phyloP scores from a whole-genome alignment of 495 filamentous ascomycete species.

The Eremomyces bilateralis region DNA sequence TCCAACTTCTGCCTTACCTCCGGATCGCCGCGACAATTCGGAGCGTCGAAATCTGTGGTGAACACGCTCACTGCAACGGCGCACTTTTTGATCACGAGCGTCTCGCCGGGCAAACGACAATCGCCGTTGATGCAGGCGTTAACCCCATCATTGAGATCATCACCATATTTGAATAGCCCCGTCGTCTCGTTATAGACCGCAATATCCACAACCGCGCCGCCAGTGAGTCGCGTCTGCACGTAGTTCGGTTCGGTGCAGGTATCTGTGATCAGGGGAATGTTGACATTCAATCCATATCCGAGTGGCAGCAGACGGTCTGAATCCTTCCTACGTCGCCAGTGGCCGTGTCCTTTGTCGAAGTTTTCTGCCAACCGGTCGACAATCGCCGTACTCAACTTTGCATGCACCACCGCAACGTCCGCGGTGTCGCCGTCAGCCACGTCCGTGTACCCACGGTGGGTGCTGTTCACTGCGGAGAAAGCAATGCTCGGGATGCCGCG shows the following conservation, averaged over 20 bases:
- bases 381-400: slow-evolving; percentile 16
- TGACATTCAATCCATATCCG: slow-evolving; percentile 22
- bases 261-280: slow-evolving; percentile 16
- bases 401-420: slow-evolving; percentile 15
- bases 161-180: slow-evolving; percentile 15
- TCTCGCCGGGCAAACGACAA: slow-evolving; percentile 18
- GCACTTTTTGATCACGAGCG: slow-evolving; percentile 11
- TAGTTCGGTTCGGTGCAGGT: slow-evolving; percentile 17
- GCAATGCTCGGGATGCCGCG: slow-evolving; percentile 21
- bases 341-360: slow-evolving; percentile 13
- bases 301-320: slow-evolving; percentile 16
- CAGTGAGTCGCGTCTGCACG: slow-evolving; percentile 16
- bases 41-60: slow-evolving; percentile 20
- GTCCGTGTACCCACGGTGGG: slow-evolving; percentile 9
- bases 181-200: slow-evolving; percentile 16
- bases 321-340: too few species aligned
- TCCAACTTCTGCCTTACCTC: too few species aligned
- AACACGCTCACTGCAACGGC: slow-evolving; percentile 16
- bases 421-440: slow-evolving; percentile 10
- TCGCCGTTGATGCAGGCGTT: slow-evolving; percentile 18
- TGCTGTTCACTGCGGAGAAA: slow-evolving; percentile 14
- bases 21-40: too few species aligned
- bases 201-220: slow-evolving; percentile 8
- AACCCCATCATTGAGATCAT: slow-evolving; percentile 2
- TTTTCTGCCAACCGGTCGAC: slow-evolving; percentile 14